These are phyloP conservation scores for Dictyostelium brefeldianum DNA, from an alignment of 78 protist genomes.

Conservation along the genomic window DNA sequence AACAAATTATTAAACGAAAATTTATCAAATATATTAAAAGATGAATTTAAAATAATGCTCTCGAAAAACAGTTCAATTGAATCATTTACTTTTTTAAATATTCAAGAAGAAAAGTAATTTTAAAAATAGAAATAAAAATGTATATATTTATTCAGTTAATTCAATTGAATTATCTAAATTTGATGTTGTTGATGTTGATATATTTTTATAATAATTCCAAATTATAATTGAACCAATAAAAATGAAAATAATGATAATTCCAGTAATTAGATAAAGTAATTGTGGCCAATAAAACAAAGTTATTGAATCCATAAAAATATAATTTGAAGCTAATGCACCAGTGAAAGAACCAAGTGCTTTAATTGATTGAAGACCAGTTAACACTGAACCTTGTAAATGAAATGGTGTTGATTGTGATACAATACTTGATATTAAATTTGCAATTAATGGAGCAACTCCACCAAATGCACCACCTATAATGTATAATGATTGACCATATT, in stretches of 20 bases:
- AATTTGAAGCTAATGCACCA: background rate
- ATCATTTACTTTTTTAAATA: too few species aligned
- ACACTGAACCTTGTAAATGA: background rate
- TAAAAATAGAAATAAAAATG: too few species aligned
- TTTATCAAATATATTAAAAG: too few species aligned
- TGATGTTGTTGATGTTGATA: too few species aligned
- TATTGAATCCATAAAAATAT: background rate
- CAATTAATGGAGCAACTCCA: background rate
- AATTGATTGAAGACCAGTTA: constrained; percentile 7
- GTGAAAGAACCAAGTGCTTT: background rate
- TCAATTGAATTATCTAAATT: too few species aligned
- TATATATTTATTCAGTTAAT: too few species aligned
- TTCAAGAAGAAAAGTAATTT: too few species aligned
- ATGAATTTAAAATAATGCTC: too few species aligned
- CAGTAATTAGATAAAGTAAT: background rate
- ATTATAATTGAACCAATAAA: background rate
- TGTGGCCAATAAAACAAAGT: background rate
- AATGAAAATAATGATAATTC: background rate
- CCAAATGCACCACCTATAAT: background rate
- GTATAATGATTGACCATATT: background rate
- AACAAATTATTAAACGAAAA: too few species aligned
- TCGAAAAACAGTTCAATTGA: too few species aligned
- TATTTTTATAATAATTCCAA: background rate
- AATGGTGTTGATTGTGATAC: background rate
- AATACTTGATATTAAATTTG: background rate